Percentiles rank a stretch among this genome's conserved stretches.
These are phyloP conservation scores for Linnemannia zychae DNA, from an alignment of 192 early-diverging fungal genomes.

Conservation along the genomic window DNA sequence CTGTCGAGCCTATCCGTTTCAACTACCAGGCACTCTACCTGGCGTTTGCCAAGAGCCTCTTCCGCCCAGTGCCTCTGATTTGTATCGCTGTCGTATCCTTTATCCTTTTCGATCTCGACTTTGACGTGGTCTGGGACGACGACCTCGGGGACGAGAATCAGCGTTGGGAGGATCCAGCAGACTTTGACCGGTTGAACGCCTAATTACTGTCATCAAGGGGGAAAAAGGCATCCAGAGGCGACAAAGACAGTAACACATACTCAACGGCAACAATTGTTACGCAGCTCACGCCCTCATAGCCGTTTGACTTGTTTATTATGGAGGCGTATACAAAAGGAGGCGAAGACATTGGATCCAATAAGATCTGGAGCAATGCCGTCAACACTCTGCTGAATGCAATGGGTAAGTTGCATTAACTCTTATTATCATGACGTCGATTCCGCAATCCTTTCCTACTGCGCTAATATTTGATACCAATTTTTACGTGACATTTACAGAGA, in stretches of 20 bases:
- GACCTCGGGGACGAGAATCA: conserved; percentile 7
- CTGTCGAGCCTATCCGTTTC: conserved; percentile 27
- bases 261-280: background rate
- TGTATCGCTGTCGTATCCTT: conserved; percentile 31
- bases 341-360: conserved; percentile 11
- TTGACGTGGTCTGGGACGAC: conserved; percentile 51
- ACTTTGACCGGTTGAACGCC: background rate
- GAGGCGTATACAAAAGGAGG: background rate
- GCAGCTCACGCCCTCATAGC: background rate
- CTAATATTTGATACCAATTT: background rate
- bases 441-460: background rate
- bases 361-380: conserved; percentile 53
- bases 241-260: background rate
- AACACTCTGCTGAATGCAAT: conserved; percentile 51
- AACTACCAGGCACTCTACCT: conserved; percentile 34
- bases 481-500: conserved; percentile 16
- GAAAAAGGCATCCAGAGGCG: background rate
- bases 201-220: background rate
- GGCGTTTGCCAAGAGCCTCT: conserved; percentile 24
- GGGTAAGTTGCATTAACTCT: conserved; percentile 23
- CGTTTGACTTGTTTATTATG: background rate
- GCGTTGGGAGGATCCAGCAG: conserved; percentile 24
- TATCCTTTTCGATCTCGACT: conserved; percentile 39
- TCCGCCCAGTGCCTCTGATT: conserved; percentile 33
- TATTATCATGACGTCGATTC: background rate